Base-by-base conservation (phyloP, 2,329 filamentous ascomycete genomes). In the Colletotrichum phormii region DNA sequence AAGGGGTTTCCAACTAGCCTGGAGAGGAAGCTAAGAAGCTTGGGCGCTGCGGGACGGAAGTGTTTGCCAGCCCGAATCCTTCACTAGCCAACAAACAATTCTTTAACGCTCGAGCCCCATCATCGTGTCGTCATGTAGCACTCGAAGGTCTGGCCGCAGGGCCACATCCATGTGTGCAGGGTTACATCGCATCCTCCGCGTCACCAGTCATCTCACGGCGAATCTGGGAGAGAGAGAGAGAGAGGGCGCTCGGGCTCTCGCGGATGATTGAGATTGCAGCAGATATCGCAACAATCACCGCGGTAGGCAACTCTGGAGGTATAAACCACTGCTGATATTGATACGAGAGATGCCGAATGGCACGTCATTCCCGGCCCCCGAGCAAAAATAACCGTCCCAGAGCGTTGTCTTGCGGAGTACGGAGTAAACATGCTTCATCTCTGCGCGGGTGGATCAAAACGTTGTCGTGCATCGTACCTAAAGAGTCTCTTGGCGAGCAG, bases 41-140 rank as follows among this genome's bases (percentile, higher is more conserved):
- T n/a, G 42, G 18, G 42, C 42, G 42, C 42, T 46, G 18, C 42
- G 15, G 42, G 13, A 13, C 13, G 6, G 9, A 22, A n/a, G 5
- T 9, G 33, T 26, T 35, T 1, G 7, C 33, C 51, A 7, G 31
- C 31, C 53, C 13, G 26, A 24, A 26, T n/a, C 33, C 22, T 54
- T 35, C 29, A 13, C 29, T 2, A 13, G 8, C 26, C 37, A 51
- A 29, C 61, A 15, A 18, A 5, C 46, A n/a, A 51, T 35, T 51
- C 7, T 13, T 13, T 4, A 22, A 22, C 59, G 64, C 69, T 63
- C 53, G 64, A 59, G 58, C 42, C 53, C 59, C 51, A 53, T 59
- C 11, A 59, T 67, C 29, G 69, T 68, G 58, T 63, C 68, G 69
- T 69, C 59, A 69, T 72, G 53, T 51, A 13, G 24, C n/a, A 54